Conservation (phyloP, 164 flowering plant species). For the Protea cynaroides region DNA sequence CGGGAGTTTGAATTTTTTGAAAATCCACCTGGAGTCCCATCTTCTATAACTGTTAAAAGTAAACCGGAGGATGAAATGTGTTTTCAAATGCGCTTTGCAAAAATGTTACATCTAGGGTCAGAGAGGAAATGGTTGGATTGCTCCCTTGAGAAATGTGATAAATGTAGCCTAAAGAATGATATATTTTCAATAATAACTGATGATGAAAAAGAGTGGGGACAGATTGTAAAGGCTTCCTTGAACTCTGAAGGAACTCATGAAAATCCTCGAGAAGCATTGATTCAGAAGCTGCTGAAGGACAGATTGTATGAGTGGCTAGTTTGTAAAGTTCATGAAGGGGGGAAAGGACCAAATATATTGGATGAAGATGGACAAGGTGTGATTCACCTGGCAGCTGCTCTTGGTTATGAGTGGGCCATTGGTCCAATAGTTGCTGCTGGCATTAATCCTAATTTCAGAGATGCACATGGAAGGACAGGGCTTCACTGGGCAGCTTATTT, state of each 20-base stretch:
- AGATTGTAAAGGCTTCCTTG: conserved; percentile 14
- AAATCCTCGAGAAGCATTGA: conserved; percentile 30
- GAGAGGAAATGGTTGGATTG: conserved; percentile 34
- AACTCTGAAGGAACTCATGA: conserved; percentile 7
- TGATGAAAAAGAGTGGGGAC: conserved; percentile 24
- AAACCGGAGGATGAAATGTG: conserved; percentile 38
- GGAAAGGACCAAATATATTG: conserved; percentile 44
- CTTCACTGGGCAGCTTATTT: conserved; percentile 81
- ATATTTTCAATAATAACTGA: conserved; percentile 19
- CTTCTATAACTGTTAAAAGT: conserved; percentile 11
- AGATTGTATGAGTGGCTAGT: conserved; percentile 57
- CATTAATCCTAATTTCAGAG: conserved; percentile 59
- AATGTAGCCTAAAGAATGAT: conserved; percentile 30
- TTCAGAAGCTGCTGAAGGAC: conserved; percentile 50
- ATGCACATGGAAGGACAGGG: conserved; percentile 62
- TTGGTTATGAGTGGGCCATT: conserved; percentile 79
- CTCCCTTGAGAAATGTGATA: conserved; percentile 36
- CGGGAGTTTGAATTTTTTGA: conserved; percentile 63
- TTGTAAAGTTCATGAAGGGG: conserved; percentile 48
- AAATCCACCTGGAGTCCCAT: conserved; percentile 16
- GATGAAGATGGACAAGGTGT: conserved; percentile 66
- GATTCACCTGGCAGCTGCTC: conserved; percentile 70
- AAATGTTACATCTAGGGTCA: conserved; percentile 28
- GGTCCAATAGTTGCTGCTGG: conserved; percentile 55
- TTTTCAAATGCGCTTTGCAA: conserved; percentile 49